Percentiles rank a stretch among this genome's conserved stretches.
Conservation (phyloP, 768 basidiomycete species). For the Russula sp. region DNA sequence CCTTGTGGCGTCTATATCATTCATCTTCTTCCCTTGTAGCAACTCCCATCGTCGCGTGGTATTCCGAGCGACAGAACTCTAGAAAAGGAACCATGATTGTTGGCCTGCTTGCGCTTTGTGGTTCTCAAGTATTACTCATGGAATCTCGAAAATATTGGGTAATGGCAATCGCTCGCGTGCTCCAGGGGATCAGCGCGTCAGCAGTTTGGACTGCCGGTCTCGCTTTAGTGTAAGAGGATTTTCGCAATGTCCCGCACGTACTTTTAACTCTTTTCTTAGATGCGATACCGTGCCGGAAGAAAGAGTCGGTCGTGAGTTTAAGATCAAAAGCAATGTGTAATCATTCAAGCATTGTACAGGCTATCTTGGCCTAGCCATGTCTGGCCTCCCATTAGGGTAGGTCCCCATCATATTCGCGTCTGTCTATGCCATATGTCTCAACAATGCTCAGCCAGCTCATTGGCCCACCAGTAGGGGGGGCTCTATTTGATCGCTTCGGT, state of each 20-base stretch:
- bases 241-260: not conserved
- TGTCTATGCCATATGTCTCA: not conserved
- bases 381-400: constrained; percentile 36
- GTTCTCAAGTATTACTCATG: constrained; percentile 38
- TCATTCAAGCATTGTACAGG: constrained; percentile 24
- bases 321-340: not conserved
- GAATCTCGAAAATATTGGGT: constrained; percentile 35
- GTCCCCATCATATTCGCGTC: not conserved
- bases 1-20: not conserved
- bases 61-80: constrained; percentile 34
- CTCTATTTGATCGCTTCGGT: constrained; percentile 33
- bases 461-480: constrained; percentile 37
- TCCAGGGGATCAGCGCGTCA: constrained; percentile 38
- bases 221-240: constrained; percentile 32
- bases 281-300: constrained; percentile 36
- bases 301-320: constrained; percentile 32
- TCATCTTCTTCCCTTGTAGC: constrained; percentile 23
- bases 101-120: constrained; percentile 32
- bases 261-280: constrained; percentile 21
- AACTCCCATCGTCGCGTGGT: constrained; percentile 33
- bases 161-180: constrained; percentile 36
- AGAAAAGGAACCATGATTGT: constrained; percentile 30
- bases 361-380: constrained; percentile 37
- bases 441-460: constrained; percentile 28
- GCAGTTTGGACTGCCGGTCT: constrained; percentile 38